Evolutionary conservation across 2,329 filamentous ascomycete genomes (phyloP).

Genomic region (Bipolaris bicolor): DNA sequence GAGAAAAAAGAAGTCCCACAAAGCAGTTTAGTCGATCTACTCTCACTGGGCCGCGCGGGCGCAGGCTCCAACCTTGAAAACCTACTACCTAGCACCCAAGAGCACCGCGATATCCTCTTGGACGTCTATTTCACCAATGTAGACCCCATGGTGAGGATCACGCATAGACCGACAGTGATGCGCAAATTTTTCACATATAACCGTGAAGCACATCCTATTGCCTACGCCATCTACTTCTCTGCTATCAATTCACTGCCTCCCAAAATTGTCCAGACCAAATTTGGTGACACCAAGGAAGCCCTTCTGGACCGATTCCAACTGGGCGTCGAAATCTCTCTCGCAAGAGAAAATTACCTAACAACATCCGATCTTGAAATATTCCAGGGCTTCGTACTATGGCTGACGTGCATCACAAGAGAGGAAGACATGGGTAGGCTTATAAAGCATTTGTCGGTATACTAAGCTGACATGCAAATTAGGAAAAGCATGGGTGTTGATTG

Average conservation of each 20-base stretch:
- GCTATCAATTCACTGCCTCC: slow-evolving; percentile 45
- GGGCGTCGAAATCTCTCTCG: slow-evolving; percentile 45
- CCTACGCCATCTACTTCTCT: slow-evolving; percentile 47
- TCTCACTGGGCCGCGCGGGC: slow-evolving; percentile 42
- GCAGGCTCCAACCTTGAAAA: slow-evolving; percentile 33
- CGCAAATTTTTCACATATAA: slow-evolving; percentile 39
- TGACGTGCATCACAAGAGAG: slow-evolving; percentile 48
- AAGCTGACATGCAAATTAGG: slow-evolving; percentile 25
- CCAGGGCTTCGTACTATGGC: slow-evolving; percentile 47
- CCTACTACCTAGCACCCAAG: slow-evolving; percentile 40
- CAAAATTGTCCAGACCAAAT: slow-evolving; percentile 38
- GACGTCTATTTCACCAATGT: slow-evolving; percentile 46
- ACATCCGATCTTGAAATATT: slow-evolving; percentile 47
- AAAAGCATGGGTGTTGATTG: slow-evolving; percentile 48
- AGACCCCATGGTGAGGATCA: slow-evolving; percentile 48
- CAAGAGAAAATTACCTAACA: slow-evolving; percentile 47
- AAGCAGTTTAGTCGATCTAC: slow-evolving; percentile 40
- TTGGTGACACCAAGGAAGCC: slow-evolving; percentile 42
- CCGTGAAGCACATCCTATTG: slow-evolving; percentile 40
- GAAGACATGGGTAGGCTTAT: slow-evolving; percentile 46
- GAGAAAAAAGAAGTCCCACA: slow-evolving; percentile 36
- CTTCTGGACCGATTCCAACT: slow-evolving; percentile 43
- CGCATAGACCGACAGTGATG: slow-evolving; percentile 41
- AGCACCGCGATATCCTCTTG: slow-evolving; percentile 42
- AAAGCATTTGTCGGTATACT: neutral